Percentiles rank a stretch among this genome's conserved stretches.
These are phyloP conservation scores for Viridothelium virens DNA, from an alignment of 495 filamentous ascomycete genomes.

Conservation along the genomic window DNA sequence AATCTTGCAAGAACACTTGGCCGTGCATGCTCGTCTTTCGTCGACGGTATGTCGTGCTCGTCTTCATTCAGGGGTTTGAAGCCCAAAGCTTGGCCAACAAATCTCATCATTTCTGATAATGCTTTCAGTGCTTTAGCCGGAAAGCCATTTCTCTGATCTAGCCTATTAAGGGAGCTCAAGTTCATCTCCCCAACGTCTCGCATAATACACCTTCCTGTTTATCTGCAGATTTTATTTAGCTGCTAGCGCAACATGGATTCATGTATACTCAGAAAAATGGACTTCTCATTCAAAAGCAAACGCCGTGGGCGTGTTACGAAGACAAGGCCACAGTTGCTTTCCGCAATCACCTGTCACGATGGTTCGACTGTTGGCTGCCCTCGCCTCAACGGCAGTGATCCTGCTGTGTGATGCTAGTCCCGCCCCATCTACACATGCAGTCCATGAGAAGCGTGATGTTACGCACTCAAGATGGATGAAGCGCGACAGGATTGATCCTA, in stretches of 20 bases:
- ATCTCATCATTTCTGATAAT: background rate
- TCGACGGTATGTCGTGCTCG: constrained; percentile 4
- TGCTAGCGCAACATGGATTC: background rate
- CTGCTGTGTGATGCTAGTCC: constrained; percentile 4
- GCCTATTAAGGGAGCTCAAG: constrained; percentile 4
- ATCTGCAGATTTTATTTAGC: background rate
- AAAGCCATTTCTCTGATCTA: background rate
- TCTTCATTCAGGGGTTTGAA: background rate
- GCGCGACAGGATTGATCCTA: constrained; percentile 12
- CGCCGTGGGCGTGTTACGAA: background rate
- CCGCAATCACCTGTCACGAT: background rate
- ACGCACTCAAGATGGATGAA: constrained; percentile 17
- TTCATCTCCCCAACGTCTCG: background rate
- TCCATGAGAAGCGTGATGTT: constrained; percentile 21
- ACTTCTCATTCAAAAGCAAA: background rate
- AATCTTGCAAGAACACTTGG: no score
- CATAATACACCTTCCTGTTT: constrained; percentile 10
- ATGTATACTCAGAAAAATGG: background rate
- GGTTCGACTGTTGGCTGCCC: constrained; percentile 4
- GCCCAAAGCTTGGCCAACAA: background rate
- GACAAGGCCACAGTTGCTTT: background rate
- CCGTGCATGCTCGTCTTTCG: background rate
- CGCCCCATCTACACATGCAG: constrained; percentile 11
- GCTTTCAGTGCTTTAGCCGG: background rate
- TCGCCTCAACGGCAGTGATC: constrained; percentile 11